Base-by-base conservation (phyloP, 208 protist genomes). In the Leishmania aethiopica region DNA sequence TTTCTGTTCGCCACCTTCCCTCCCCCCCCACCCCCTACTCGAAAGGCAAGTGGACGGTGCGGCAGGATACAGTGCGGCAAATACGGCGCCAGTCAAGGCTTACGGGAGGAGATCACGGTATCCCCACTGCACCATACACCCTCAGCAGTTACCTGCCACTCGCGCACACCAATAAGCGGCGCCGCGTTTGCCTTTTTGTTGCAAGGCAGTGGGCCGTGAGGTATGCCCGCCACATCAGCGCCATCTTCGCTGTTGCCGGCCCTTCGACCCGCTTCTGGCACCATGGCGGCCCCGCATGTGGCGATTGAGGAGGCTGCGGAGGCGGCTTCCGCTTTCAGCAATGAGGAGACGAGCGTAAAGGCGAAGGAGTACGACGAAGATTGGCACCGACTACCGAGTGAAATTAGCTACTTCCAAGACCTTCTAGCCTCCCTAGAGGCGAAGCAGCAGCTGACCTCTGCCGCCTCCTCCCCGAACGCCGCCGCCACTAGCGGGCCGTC, bases 341-440 rank as follows among this genome's bases (percentile, higher is more conserved):
- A n/a, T n/a, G 11, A 25, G n/a, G 75, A 69, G 22, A 32, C 13
- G 53, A 6, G 25, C 25, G 57, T 32, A 22, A 69, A 78, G 35
- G 11, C n/a, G 2, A 42, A 69, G 4, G 57, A 5, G 19, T 86
- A 75, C 40, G 78, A 86, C 10, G 83, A 83, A 42, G 83, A 86
- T 32, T 86, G 83, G 83, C 83, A 86, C 62, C 83, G 83, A 15
- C 75, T 76, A 62, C 83, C 83, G 25, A 80, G 83, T 17, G 83
- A 86, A 47, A 66, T 83, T 19, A 28, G 10, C 28, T 86, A 80
- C 75, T 60, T 86, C 17, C 83, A 83, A 28, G 75, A 82, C 22
- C 59, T 86, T 8, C 59, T 86, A 13, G 42, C 45, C 5, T 72
- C 83, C 1, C 42, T 86, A 6, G 83, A 86, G 15, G 55, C 37